A percentile compares a stretch with the other conserved stretches of the same genome.
Evolutionary conservation across 2,329 filamentous ascomycete species (phyloP).

Genomic region (Hypoxylon sp.): DNA sequence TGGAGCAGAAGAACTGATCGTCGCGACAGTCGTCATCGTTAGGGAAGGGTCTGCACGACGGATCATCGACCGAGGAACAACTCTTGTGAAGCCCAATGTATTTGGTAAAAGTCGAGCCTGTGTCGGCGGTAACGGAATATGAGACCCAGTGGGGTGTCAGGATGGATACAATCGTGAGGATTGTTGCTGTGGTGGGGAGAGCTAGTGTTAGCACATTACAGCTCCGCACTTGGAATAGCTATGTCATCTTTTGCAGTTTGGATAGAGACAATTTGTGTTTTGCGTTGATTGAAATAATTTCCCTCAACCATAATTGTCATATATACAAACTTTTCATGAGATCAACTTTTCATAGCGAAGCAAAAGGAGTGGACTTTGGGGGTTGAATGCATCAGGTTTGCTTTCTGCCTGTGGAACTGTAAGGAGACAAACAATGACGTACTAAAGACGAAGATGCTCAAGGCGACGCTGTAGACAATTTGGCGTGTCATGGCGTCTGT

Average conservation of each 20-base stretch:
- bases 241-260: not conserved
- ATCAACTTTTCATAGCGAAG: too few relatives aligned
- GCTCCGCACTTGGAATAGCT: slow-evolving; percentile 20
- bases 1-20: slow-evolving; percentile 84
- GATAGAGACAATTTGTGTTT: slow-evolving; percentile 17
- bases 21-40: slow-evolving; percentile 75
- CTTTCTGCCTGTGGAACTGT: slow-evolving; percentile 30
- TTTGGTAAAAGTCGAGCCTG: slow-evolving; percentile 64
- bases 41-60: slow-evolving; percentile 76
- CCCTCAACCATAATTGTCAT: not conserved
- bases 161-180: slow-evolving; percentile 78
- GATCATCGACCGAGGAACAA: slow-evolving; percentile 77
- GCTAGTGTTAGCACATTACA: slow-evolving; percentile 51
- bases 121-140: slow-evolving; percentile 67
- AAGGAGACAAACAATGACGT: slow-evolving; percentile 50
- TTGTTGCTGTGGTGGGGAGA: slow-evolving; percentile 66
- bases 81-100: slow-evolving; percentile 83
- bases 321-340: not conserved
- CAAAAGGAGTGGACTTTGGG: too few relatives aligned
- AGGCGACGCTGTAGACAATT: slow-evolving; percentile 57
- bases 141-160: slow-evolving; percentile 78
- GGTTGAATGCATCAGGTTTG: slow-evolving; percentile 17
- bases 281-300: slow-evolving; percentile 4
- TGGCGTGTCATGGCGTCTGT: slow-evolving; percentile 57
- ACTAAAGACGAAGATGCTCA: slow-evolving; percentile 60